Conservation (phyloP, 257 asterid genomes). For the Gardenia jasminoides region DNA sequence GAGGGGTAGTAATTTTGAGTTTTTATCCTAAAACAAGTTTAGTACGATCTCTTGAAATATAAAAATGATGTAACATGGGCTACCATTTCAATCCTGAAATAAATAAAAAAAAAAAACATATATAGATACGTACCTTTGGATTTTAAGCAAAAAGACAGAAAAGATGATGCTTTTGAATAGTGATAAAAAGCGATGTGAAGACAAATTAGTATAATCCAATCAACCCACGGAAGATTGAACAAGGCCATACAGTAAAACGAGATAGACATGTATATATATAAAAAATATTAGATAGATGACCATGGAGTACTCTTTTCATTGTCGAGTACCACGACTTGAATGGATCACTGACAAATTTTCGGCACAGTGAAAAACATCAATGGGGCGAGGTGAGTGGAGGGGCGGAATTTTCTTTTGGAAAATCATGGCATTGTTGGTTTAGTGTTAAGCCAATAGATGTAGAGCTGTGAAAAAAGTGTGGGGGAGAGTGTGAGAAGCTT, state of each 20-base stretch:
- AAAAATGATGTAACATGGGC: not conserved
- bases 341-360: conserved; percentile 27
- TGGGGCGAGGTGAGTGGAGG: conserved; percentile 19
- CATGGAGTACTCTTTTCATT: conserved; percentile 8
- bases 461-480: conserved; percentile 19
- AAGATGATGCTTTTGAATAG: not conserved
- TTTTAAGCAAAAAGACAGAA: too few species aligned
- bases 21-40: not conserved
- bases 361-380: conserved; percentile 28
- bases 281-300: not conserved
- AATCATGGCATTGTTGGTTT: conserved; percentile 22
- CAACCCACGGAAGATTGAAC: not conserved
- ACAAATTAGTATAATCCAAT: not conserved
- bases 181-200: not conserved
- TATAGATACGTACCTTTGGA: too few species aligned
- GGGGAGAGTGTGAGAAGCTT: conserved; percentile 28
- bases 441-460: conserved; percentile 2
- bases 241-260: not conserved
- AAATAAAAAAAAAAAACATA: too few species aligned
- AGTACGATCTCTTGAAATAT: not conserved
- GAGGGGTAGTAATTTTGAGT: not conserved
- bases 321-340: not conserved
- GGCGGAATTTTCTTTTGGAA: conserved; percentile 24
- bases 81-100: not conserved
- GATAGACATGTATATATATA: too few species aligned